Base-by-base conservation (phyloP, 108 stramenopile species). In the Nannochloropsis salina region DNA sequence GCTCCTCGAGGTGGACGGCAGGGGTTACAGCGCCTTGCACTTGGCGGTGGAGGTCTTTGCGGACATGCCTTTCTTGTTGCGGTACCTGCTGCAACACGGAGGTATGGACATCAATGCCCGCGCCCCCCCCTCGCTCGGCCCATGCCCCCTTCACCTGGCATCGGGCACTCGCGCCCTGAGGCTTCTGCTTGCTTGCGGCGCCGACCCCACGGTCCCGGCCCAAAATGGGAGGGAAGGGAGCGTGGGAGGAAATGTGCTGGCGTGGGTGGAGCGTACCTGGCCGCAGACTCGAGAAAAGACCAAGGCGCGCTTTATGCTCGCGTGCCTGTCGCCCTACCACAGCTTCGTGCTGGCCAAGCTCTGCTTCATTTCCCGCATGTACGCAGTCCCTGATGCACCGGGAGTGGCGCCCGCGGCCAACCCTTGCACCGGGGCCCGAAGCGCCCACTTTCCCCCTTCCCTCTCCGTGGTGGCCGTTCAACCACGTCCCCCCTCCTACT, bases 81-180 rank as follows among this genome's bases (percentile, higher is more conserved):
- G 61, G 61, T 74, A 74, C n/a, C n/a, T 74, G 61, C n/a, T 74
- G 61, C 61, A 74, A 74, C n/a, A 74, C 61, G n/a, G n/a, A 74
- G 61, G 61, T 15, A 4, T 74, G 61, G 61, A 74, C 61, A 74
- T 74, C 61, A 74, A 74, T 74, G 4, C 61, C 20, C 61, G 61
- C n/a, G 61, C n/a, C 20, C 61, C 61, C 20, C 61, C 61, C 3
- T 3, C n/a, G 61, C 61, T n/a, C 6, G 61, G 61, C 20, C 20
- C n/a, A n/a, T 74, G 61, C n/a, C 61, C 61, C 20, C 61, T 74
- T 74, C 61, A 74, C 6, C 61, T 74, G 15, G 61, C 61, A 15
- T 15, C 4, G 6, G 61, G n/a, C 61, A n/a, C 15, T 15, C 61
- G 61, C 20, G 61, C n/a, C 2, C n/a, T 74, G n/a, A 74, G n/a